These are phyloP conservation scores for Mycena rosella DNA, from an alignment of 768 basidiomycete genomes.

Conservation along the genomic window DNA sequence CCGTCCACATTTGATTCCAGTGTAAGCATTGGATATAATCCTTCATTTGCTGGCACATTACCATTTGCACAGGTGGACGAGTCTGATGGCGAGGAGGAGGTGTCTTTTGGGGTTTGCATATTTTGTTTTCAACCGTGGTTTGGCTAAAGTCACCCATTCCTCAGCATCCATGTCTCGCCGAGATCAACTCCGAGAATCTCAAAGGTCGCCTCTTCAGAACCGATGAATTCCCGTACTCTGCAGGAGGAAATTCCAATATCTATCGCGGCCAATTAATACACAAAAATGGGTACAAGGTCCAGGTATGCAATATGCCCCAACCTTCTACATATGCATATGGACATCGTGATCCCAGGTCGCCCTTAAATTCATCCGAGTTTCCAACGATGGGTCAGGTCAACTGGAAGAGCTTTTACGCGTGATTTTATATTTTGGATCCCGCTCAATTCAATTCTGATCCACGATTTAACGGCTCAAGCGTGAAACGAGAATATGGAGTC, in stretches of 20 bases:
- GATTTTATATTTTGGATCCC: not conserved
- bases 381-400: conserved; percentile 21
- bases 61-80: not conserved
- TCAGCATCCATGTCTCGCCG: too few relatives aligned
- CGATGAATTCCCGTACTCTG: conserved; percentile 16
- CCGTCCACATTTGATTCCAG: too few relatives aligned
- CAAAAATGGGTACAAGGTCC: conserved; percentile 7
- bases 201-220: conserved; percentile 1
- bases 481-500: conserved; percentile 21
- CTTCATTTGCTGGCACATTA: too few relatives aligned
- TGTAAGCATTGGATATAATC: too few relatives aligned
- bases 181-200: not conserved
- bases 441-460: too few relatives aligned
- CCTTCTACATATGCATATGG: not conserved
- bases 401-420: conserved; percentile 13
- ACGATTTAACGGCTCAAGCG: conserved; percentile 18
- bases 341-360: conserved; percentile 10
- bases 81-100: not conserved
- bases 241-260: conserved; percentile 14
- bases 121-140: too few relatives aligned
- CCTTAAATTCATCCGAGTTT: too few relatives aligned
- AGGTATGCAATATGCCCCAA: not conserved
- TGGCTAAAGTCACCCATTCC: too few relatives aligned
- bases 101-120: not conserved
- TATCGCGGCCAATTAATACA: conserved; percentile 8